These are phyloP conservation scores for Acer yangbiense DNA, from an alignment of 345 rosid genomes.

Conservation along the genomic window DNA sequence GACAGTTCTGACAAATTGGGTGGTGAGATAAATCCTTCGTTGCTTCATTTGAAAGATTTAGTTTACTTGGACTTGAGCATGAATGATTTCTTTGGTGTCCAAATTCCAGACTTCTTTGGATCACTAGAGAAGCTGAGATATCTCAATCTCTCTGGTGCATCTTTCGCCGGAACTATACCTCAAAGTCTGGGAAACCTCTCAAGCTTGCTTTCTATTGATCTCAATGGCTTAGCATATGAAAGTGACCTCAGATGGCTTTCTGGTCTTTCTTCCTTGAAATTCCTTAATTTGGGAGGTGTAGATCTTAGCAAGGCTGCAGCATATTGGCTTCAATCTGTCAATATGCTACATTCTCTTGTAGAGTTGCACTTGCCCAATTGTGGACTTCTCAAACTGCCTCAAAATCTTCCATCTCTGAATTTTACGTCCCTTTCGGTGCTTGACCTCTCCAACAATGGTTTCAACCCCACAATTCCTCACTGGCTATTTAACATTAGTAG, in stretches of 20 bases:
- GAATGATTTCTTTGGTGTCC: constrained; percentile 21
- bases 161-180: not conserved
- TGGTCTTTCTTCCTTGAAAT: constrained; percentile 21
- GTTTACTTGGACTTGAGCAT: constrained; percentile 22
- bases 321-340: constrained; percentile 29
- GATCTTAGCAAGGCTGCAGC: constrained; percentile 21
- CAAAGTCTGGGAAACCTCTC: too few species aligned
- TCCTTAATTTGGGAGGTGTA: constrained; percentile 25
- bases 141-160: constrained; percentile 31
- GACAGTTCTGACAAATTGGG: not conserved
- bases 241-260: constrained; percentile 19
- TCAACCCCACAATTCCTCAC: constrained; percentile 18
- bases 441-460: constrained; percentile 32
- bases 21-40: constrained; percentile 10
- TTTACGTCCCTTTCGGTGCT: constrained; percentile 31
- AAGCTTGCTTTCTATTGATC: too few species aligned
- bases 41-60: constrained; percentile 19
- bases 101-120: constrained; percentile 23
- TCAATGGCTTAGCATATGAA: not conserved
- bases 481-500: constrained; percentile 25
- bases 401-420: constrained; percentile 9
- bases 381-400: constrained; percentile 23
- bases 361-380: constrained; percentile 31
- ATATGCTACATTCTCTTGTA: constrained; percentile 35
- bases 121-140: constrained; percentile 17